Base-by-base conservation (phyloP, 805 yeast species). In the Metschnikowia picachoensis region DNA sequence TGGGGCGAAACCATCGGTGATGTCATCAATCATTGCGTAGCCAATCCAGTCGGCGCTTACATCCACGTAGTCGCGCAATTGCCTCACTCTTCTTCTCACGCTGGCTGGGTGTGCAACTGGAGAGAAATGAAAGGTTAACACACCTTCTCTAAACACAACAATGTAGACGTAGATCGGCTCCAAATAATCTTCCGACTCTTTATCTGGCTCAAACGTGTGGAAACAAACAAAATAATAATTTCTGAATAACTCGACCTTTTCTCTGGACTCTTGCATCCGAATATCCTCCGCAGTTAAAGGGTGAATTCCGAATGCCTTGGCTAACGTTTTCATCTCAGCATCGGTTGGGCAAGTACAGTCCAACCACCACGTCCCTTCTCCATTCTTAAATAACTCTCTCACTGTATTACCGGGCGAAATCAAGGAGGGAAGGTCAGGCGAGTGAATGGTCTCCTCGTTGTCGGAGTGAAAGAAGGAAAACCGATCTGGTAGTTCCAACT, bases 261-360 rank as follows among this genome's bases (percentile, higher is more conserved):
- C 99, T 68, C 99, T 90, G 20, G 96, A 81, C 70, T 92, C 99
- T 69, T 91, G 96, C 80, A 89, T 87, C 47, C 96, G 74, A 53
- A 92, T 91, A 82, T 92, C 99, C 70, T 92, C 99, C 1, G 97
- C 90, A 0, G 99, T 92, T 73, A 92, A 82, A 29, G 99, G 99
- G 73, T 92, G 99, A 68, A 92, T 88, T 9, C 97, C 96, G 66
- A 92, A 92, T 0, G 97, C 94, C 59, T 91, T 91, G 9, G 97
- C 85, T 35, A 94, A 65, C 57, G 87, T 83, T 61, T 86, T 86
- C 96, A 94, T 89, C 67, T 94, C 99, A 16, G 83, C 82, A 61
- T 92, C 98, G 0, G 97, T 88, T 6, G 99, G 98, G 60, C 96
- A 85, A 35, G 82, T 73, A 62, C 97, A 90, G 64, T 94, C 97